Evolutionary conservation across 352 stramenopile species (phyloP), one percentile per base, ranked within the genome.

Genomic region (Phytophthora kernoviae): DNA sequence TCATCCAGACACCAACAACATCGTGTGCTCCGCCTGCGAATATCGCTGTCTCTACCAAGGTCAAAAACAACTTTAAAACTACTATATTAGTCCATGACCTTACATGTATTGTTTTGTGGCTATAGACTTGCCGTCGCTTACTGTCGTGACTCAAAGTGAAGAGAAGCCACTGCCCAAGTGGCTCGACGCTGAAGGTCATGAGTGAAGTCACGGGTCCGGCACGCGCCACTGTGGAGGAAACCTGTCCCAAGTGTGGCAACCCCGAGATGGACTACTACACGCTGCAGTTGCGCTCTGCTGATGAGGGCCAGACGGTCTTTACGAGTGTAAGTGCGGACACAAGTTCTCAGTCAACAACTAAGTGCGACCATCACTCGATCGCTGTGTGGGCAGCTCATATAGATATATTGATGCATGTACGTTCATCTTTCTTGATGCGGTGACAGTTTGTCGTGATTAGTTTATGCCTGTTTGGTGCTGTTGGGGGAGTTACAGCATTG

Each of bases 251-350:
- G 77, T 99, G 98, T 67, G 86, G 80, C 57, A 94, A 98, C 73
- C 88, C 81, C 9, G 87, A 99, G 75, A 98, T 99, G 73, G 93
- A 98, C 68, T 99, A 99, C 81, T 99, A 99, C 73, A 99, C 98
- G 59, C 95, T 99, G 75, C 98, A 99, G 79, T 75, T 99, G 65
- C 87, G 98, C 60, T 98, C 91, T 44, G 98, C 98, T 18, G 98
- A 99, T 89, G 98, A 99, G 84, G 98, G 98, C 12, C 97, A 99
- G 75, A 99, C 98, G 37, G 97, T 99, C 8, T 99, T 99, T 99
- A 99, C 78, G 97, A 99, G 81, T 99, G 98, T 77, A 96, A 96
- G 62, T 99, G 98, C 58, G 87, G 87, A 30, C 84, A 93, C 78
- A 91, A 93, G 65, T 93, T 81, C 71, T 95, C 86, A 14, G 86